Base-by-base conservation (phyloP, 106 monocot species). In the Dactylorhiza incarnata region DNA sequence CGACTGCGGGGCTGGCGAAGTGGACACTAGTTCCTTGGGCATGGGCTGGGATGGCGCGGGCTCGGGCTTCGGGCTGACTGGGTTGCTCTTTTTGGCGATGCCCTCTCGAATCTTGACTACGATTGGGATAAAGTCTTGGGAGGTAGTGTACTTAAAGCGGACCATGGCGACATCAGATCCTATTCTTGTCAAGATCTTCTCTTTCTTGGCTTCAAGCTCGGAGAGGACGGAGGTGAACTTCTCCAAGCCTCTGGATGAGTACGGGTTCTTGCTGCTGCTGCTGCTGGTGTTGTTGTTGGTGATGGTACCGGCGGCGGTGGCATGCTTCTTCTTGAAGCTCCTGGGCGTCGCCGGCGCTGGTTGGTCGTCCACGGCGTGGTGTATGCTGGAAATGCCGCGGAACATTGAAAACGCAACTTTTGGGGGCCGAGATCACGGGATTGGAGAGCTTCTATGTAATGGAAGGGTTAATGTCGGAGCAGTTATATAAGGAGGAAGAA, bases 141-240 rank as follows among this genome's bases (percentile, higher is more conserved):
- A 72, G 11, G 54, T 78, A 54, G 56, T 46, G 72, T 75, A 82
- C 54, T 66, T 68, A 82, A 85, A 85, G 29, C 72, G 78, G 13
- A 85, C 78, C 82, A 81, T 50, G 17, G 85, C 19, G 17, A 59
- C 71, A 22, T 5, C 19, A 22, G 56, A 24, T 4, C 70, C 77
- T 37, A 70, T 49, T 16, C 14, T 69, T 0, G 84, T 73, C 49
- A 86, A 62, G 74, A 89, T 86, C 75, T 79, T 74, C 78, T 82
- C 84, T 54, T 73, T 77, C 56, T 66, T 73, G 13, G 84, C 77
- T 67, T 82, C 82, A 37, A 86, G 86, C 70, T 89, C 89, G 8
- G 86, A 74, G n/a, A 89, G 48, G 17, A 89, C 82, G 0, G 74
- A 74, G 15, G 84, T 84, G 82, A 84, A 89, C 84, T 89, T 89